Conservation (phyloP, 2,329 filamentous ascomycete genomes). For the Dactylellina drechsleri region DNA sequence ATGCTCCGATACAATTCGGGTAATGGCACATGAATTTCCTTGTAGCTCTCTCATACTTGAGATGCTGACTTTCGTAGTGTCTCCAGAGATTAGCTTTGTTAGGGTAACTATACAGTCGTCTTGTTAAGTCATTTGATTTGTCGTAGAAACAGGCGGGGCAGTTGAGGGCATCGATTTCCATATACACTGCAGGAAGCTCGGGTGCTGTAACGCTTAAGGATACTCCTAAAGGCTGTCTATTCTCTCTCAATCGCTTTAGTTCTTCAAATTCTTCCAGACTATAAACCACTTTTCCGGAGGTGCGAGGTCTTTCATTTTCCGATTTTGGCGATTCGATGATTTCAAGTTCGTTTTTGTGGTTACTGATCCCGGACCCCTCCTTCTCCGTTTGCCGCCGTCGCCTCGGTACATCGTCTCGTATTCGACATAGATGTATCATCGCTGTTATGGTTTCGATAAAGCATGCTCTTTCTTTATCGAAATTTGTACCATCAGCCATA, state of each 20-base stretch:
- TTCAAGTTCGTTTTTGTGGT: too few relatives aligned
- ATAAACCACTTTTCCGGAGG: not conserved
- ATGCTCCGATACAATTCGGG: too few relatives aligned
- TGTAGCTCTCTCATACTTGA: too few relatives aligned
- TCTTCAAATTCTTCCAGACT: slow-evolving; percentile 4
- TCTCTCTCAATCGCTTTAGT: not conserved
- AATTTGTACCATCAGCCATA: not conserved
- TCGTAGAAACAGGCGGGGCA: slow-evolving; percentile 1
- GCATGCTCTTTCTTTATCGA: not conserved
- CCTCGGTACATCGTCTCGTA: not conserved
- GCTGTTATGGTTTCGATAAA: not conserved
- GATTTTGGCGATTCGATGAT: too few relatives aligned
- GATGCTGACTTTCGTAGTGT: too few relatives aligned
- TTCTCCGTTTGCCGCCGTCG: not conserved
- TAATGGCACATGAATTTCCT: too few relatives aligned
- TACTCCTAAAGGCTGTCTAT: too few relatives aligned
- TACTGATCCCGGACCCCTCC: too few relatives aligned
- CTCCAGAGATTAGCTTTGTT: too few relatives aligned
- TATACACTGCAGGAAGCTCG: not conserved
- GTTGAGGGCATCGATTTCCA: not conserved
- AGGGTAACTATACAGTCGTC: too few relatives aligned
- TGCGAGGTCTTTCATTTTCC: not conserved
- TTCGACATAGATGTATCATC: not conserved
- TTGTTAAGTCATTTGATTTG: not conserved
- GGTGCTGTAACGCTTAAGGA: too few relatives aligned